Evolutionary conservation across 2,329 filamentous ascomycete species (phyloP), one percentile per base, ranked within the genome.

Genomic region (Exophiala lecanii-corni): DNA sequence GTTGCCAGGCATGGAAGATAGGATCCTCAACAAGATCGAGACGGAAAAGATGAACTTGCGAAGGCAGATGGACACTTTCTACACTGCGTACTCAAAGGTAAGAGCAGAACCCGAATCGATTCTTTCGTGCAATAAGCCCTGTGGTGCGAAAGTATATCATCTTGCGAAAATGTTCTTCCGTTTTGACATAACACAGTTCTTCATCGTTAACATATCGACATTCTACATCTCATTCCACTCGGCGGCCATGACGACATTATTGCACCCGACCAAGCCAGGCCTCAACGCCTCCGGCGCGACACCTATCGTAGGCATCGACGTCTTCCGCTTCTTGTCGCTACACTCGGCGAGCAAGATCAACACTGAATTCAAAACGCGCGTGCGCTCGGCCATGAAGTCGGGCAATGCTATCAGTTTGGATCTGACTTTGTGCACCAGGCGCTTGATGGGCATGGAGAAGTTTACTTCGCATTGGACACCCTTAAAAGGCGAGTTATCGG

Each of bases 241-340:
- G 1, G 61, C 64, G 5, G 65, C 68, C 9, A 67, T 74, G 36
- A 61, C 72, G 1, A 68, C 73, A 9, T 59, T 74, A 9, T 64
- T 79, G 1, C 68, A 41, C 23, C 42, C 48, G 3, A 26, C 42
- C 9, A 23, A 26, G 17, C 35, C 39, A 20, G 17, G 16, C 18
- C 12, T 31, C 7, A 39, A 20, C n/a, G 33, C 2, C 60, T 60
- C 12, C 55, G 23, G 23, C 12, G 62, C 73, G 12, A 56, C 42
- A 13, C 33, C 40, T 13, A 36, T 44, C 36, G 36, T 67, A 36
- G 67, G 71, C 35, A 68, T 66, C 49, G 75, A 80, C 46, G 65
- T 79, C 9, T 80, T 80, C 55, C 66, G 70, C 30, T 69, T 79
- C n/a, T 65, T 81, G 3, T 60, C 65, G 3, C 66, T 73, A n/a